Evolutionary conservation across 768 basidiomycete genomes (phyloP), one percentile per base, ranked within the genome.

Genomic region (Mycena sanguinolenta): DNA sequence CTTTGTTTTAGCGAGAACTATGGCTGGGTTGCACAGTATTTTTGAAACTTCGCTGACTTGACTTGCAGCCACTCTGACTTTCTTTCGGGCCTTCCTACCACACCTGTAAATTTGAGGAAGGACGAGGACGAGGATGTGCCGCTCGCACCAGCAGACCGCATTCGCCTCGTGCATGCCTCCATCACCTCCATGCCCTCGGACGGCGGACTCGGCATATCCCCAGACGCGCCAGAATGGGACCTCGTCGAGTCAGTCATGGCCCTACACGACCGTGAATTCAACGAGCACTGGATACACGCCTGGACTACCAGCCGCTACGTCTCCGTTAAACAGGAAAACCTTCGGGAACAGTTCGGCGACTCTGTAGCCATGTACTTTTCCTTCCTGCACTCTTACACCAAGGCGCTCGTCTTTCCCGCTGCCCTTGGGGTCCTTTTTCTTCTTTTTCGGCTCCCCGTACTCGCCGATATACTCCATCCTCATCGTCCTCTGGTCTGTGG

Each of bases 361-460:
- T 86, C 90, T 1, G 82, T 96, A 19, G 94, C 95, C 2, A 87
- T 95, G 39, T 97, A 99, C 82, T 98, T 97, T 80, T 88, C 89
- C 58, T 98, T 97, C 84, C 87, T 98, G 21, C 88, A 90, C 8
- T 89, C 90, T 52, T 98, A 98, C 82, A 93, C 96, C 0, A 87
- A 88, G 52, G 90, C 91, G 38, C 90, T 99, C 52, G 75, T 91
- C 27, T 88, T 95, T 73, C 94, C 96, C 3, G 90, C 96, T 2
- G 77, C 81, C 19, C 82, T 95, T 46, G 96, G 96, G 1, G 74
- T 90, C 55, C 58, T 88, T 23, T 92, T 90, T 77, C n/a, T 95
- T 90, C 82, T 87, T 90, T 80, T 86, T 93, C 75, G 87, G 89
- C 30, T 85, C 87, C 0, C 88, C 92, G 0, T 98, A 96, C 80